Evolutionary conservation across 2,329 filamentous ascomycete species (phyloP).

Genomic region (Didymella segeticola): DNA sequence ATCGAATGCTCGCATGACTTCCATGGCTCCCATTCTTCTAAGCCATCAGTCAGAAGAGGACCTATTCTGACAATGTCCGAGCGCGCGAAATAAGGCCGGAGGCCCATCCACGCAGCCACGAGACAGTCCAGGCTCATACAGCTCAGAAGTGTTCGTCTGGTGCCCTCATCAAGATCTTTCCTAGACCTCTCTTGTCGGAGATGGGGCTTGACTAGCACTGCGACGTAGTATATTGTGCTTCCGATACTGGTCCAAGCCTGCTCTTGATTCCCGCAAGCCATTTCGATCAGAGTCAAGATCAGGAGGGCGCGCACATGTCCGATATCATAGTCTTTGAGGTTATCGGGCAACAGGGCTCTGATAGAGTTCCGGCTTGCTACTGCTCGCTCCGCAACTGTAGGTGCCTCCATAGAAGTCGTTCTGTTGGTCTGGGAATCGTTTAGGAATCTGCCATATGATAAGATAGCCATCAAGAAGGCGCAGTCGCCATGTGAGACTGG

Average conservation of each 20-base stretch:
- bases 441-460: background rate
- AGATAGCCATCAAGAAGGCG: background rate
- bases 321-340: background rate
- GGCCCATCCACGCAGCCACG: background rate
- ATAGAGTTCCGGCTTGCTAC: background rate
- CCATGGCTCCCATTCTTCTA: constrained; percentile 4
- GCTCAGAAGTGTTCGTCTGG: background rate
- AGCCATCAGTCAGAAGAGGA: background rate
- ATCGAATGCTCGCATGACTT: background rate
- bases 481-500: background rate
- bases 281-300: background rate
- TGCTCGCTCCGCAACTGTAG: background rate
- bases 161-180: background rate
- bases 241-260: background rate
- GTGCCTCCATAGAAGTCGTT: too few relatives aligned
- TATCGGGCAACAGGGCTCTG: background rate
- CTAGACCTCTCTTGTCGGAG: background rate
- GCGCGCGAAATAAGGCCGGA: background rate
- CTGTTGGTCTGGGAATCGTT: too few relatives aligned
- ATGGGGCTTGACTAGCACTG: background rate
- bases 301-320: constrained; percentile 1
- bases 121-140: constrained; percentile 1
- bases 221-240: background rate
- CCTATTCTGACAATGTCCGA: background rate
- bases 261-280: background rate